Conservation (phyloP, 2,329 filamentous ascomycete genomes). For the Salinomyces thailandicus region DNA sequence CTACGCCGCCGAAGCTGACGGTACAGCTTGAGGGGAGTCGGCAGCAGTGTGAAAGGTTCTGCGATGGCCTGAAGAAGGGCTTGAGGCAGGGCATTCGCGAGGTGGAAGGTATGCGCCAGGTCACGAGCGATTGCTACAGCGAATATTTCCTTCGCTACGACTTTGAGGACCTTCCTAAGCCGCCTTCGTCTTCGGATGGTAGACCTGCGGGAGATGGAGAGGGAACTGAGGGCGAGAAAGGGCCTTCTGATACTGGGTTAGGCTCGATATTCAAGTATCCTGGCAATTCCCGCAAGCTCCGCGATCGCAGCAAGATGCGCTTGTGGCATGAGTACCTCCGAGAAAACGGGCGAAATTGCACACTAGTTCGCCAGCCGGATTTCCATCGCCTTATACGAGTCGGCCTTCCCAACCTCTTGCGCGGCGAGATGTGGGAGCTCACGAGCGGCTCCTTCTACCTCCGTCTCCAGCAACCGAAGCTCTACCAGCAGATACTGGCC, state of each 20-base stretch:
- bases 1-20: constrained; percentile 75
- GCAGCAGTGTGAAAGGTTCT: constrained; percentile 86
- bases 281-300: constrained; percentile 83
- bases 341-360: constrained; percentile 90
- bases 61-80: constrained; percentile 86
- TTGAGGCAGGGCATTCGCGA: constrained; percentile 78
- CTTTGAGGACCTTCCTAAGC: constrained; percentile 15
- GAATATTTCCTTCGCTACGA: constrained; percentile 50
- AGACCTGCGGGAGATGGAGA: constrained; percentile 26
- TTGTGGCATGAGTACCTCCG: constrained; percentile 88
- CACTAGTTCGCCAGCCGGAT: constrained; percentile 85
- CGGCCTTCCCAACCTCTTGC: constrained; percentile 80
- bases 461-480: constrained; percentile 70
- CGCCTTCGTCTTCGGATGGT: constrained; percentile 52
- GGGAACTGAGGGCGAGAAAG: constrained; percentile 25
- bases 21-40: constrained; percentile 83
- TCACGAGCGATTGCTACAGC: constrained; percentile 80
- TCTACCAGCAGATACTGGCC: constrained; percentile 72
- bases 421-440: constrained; percentile 93
- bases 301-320: constrained; percentile 93
- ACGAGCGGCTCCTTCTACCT: constrained; percentile 85
- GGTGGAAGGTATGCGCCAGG: constrained; percentile 70
- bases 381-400: constrained; percentile 97
- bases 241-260: constrained; percentile 79
- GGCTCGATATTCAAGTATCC: constrained; percentile 92